Evolutionary conservation across 345 rosid species (phyloP).

Genomic region (Salix exigua): DNA sequence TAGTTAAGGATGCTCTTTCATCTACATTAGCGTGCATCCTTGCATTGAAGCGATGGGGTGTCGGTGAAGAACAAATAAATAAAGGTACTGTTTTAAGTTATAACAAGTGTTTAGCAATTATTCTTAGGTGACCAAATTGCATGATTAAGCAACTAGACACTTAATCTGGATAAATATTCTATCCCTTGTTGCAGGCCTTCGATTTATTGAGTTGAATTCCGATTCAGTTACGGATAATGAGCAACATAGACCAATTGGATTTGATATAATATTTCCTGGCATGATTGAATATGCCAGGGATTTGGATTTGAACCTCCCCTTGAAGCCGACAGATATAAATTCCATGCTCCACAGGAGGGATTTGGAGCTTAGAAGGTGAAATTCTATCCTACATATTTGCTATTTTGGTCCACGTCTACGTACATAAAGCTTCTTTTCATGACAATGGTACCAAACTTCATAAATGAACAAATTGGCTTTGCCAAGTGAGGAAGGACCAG

Average conservation of each 20-base stretch:
- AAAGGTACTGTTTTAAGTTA: conserved; percentile 37
- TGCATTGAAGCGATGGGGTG: conserved; percentile 71
- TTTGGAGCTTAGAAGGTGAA: conserved; percentile 56
- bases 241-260: conserved; percentile 59
- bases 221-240: conserved; percentile 53
- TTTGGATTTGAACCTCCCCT: conserved; percentile 57
- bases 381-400: not conserved
- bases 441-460: not conserved
- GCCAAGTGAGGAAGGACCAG: not conserved
- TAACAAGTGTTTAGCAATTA: not conserved
- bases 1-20: conserved; percentile 55
- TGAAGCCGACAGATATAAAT: conserved; percentile 42
- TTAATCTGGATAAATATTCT: conserved; percentile 1
- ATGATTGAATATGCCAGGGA: conserved; percentile 70
- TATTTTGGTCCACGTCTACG: not conserved
- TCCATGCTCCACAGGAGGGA: conserved; percentile 48
- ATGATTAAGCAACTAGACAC: not conserved
- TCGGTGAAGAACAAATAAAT: conserved; percentile 58
- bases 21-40: conserved; percentile 80
- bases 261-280: conserved; percentile 73
- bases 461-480: no score
- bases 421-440: not conserved
- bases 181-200: conserved; percentile 51
- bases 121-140: no score
- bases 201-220: conserved; percentile 58